Conservation (phyloP, 2,329 filamentous ascomycete genomes). For the Aspergillus sp. region DNA sequence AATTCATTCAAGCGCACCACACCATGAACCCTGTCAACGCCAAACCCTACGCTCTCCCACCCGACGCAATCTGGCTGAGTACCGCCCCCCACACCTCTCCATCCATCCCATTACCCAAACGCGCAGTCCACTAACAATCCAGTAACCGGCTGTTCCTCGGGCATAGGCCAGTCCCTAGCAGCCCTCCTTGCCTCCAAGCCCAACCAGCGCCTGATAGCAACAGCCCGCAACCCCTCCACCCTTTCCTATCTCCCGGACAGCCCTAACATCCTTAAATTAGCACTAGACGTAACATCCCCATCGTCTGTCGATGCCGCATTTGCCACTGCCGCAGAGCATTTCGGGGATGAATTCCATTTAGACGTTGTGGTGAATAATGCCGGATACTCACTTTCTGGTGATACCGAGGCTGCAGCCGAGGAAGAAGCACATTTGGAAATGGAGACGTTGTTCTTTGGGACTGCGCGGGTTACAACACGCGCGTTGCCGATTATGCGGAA, state of each 20-base stretch:
- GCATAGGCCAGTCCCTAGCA: slow-evolving; percentile 41
- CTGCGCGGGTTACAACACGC: slow-evolving; percentile 33
- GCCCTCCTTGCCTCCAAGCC: slow-evolving; percentile 30
- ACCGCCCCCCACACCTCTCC: slow-evolving; percentile 7
- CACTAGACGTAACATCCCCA: slow-evolving; percentile 43
- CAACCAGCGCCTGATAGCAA: slow-evolving; percentile 41
- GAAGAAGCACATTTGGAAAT: slow-evolving; percentile 8
- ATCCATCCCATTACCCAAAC: no score
- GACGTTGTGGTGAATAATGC: slow-evolving; percentile 18
- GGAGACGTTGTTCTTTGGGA: slow-evolving; percentile 24
- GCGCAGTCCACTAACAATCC: slow-evolving; percentile 4
- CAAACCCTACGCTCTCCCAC: neutral
- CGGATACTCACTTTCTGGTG: slow-evolving; percentile 14
- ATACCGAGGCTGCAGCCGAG: slow-evolving; percentile 13
- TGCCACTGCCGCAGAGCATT: slow-evolving; percentile 21
- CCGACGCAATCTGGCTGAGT: slow-evolving; percentile 35
- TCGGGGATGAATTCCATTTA: slow-evolving; percentile 27
- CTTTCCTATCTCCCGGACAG: slow-evolving; percentile 38
- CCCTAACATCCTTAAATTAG: slow-evolving; percentile 39
- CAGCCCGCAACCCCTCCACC: slow-evolving; percentile 39
- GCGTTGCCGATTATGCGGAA: slow-evolving; percentile 24
- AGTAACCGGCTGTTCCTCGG: slow-evolving; percentile 48
- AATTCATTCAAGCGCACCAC: no score
- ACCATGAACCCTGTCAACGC: neutral
- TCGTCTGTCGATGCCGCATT: slow-evolving; percentile 33